Conservation (phyloP, 129 eudicot species). For the Tagetes patula region DNA sequence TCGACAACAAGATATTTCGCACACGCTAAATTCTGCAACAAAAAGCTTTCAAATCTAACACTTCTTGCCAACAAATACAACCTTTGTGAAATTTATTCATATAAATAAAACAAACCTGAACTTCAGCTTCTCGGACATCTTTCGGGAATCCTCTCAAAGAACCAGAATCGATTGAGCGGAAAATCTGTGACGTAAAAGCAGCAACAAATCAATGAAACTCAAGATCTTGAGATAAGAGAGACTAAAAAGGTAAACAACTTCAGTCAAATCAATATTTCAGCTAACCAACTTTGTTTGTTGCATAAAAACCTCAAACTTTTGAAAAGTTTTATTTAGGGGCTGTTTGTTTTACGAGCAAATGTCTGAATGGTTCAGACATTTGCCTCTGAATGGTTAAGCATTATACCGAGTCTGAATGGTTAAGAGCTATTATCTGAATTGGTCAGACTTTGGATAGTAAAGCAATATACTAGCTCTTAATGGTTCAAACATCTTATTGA, state of each 20-base stretch:
- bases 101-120: slow-evolving; percentile 44
- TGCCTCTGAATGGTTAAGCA: no score
- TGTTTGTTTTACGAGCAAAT: no score
- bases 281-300: neutral
- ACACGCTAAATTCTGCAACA: slow-evolving; percentile 57
- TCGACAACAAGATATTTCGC: slow-evolving; percentile 71
- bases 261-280: neutral
- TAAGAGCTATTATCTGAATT: no score
- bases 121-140: slow-evolving; percentile 53
- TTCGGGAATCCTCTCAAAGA: slow-evolving; percentile 83
- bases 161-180: slow-evolving; percentile 85
- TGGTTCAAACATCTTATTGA: no score
- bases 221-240: neutral
- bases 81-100: neutral
- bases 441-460: no score
- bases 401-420: no score
- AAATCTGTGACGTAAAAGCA: slow-evolving; percentile 43
- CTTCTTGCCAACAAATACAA: slow-evolving; percentile 22
- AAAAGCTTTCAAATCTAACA: neutral
- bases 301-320: neutral
- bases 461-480: no score
- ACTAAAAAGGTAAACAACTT: neutral
- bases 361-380: no score
- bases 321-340: no score
- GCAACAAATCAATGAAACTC: slow-evolving; percentile 14